phyloP scores from a whole-genome alignment of 331 rosid species.

The Rhamnella rubrinervis region DNA sequence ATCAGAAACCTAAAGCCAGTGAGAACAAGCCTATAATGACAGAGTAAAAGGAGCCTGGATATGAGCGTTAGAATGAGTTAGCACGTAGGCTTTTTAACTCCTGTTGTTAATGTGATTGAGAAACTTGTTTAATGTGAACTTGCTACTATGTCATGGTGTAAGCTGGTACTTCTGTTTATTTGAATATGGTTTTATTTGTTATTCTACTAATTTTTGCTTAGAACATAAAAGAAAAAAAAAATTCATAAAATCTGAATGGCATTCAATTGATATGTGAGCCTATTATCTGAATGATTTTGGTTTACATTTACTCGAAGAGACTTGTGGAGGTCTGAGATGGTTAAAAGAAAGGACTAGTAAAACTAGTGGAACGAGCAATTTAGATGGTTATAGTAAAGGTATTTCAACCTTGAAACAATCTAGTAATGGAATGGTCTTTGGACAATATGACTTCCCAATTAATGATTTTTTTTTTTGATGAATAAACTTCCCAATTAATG shows the following conservation, averaged over 20 bases:
- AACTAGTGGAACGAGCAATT: too few relatives aligned
- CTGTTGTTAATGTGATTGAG: neutral
- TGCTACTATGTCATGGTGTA: conserved; percentile 6
- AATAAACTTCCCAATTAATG: too few relatives aligned
- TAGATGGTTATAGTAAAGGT: too few relatives aligned
- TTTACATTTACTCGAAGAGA: too few relatives aligned
- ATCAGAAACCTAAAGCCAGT: conserved; percentile 72
- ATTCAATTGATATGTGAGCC: too few relatives aligned
- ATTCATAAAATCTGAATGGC: too few relatives aligned
- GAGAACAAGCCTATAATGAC: conserved; percentile 99
- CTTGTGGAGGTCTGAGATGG: too few relatives aligned
- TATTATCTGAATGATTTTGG: too few relatives aligned
- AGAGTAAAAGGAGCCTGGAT: conserved; percentile 46
- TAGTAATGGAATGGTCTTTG: neutral
- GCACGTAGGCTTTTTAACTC: neutral
- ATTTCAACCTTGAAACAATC: neutral
- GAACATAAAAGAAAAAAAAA: neutral
- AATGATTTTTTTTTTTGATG: too few relatives aligned
- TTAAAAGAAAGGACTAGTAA: too few relatives aligned
- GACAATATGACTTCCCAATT: neutral
- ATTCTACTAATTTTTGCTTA: neutral
- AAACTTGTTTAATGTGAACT: conserved; percentile 4
- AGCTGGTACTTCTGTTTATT: conserved; percentile 8
- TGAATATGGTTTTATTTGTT: neutral
- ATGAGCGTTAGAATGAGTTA: neutral